Conservation (phyloP, 352 stramenopile genomes). For the Phytophthora litchii region DNA sequence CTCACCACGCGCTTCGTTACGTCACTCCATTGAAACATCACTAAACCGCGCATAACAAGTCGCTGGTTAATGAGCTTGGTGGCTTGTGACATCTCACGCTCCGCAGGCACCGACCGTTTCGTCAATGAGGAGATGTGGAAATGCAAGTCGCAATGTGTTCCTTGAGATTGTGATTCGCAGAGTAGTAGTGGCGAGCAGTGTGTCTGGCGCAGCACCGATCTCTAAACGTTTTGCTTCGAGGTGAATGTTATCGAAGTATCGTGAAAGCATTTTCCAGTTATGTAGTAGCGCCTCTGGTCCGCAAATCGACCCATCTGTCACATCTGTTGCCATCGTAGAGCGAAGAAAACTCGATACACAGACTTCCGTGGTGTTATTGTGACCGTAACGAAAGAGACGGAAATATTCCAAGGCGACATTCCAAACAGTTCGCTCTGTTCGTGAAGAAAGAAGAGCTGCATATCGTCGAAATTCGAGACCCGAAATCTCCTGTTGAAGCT, state of each 20-base stretch:
- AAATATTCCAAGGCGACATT: neutral
- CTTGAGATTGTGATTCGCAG: conserved; percentile 9
- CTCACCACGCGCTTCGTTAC: neutral
- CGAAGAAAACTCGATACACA: neutral
- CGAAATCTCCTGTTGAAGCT: neutral
- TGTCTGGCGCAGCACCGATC: neutral
- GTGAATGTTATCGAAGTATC: neutral
- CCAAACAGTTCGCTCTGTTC: neutral
- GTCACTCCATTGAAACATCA: neutral
- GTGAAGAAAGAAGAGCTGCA: neutral
- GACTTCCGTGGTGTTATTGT: neutral
- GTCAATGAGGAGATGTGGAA: neutral
- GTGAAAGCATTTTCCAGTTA: neutral
- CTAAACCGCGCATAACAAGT: neutral
- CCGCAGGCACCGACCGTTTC: no score
- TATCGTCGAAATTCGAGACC: neutral
- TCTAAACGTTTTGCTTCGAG: neutral
- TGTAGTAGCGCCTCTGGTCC: neutral
- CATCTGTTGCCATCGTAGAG: neutral
- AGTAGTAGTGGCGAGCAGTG: conserved; percentile 1
- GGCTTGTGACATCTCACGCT: neutral
- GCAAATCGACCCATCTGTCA: neutral
- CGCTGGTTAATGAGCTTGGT: neutral
- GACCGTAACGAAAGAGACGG: neutral
- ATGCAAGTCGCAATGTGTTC: conserved; percentile 2